Conservation (phyloP, 176 grass and related monocot species). For the Phragmites australis region DNA sequence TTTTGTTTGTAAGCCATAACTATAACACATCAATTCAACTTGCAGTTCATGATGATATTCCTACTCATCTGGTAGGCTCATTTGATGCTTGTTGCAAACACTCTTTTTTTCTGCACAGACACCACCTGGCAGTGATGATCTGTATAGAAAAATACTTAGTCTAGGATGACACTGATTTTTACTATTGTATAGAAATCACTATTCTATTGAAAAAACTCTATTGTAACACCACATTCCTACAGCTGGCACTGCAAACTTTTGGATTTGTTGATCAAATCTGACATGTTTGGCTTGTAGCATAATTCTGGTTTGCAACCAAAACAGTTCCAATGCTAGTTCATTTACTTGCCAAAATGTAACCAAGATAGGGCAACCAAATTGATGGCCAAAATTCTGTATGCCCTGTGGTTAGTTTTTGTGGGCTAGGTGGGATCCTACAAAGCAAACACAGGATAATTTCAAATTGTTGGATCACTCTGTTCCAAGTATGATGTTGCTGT, state of each 20-base stretch:
- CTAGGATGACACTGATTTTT: neutral
- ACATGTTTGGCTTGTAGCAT: neutral
- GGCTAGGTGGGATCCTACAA: neutral
- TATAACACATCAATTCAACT: neutral
- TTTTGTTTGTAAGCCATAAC: neutral
- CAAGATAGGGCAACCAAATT: neutral
- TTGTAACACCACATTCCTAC: neutral
- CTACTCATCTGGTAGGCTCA: neutral
- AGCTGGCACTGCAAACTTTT: neutral
- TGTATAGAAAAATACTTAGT: neutral
- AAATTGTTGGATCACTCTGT: neutral
- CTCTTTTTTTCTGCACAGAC: neutral
- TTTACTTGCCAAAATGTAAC: neutral
- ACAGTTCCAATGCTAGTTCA: neutral
- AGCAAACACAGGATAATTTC: neutral
- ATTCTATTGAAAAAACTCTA: neutral
- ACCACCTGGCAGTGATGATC: neutral
- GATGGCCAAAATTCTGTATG: neutral
- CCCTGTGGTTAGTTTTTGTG: neutral
- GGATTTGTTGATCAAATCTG: neutral
- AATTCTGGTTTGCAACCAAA: conserved; percentile 2
- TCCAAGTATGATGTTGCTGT: neutral
- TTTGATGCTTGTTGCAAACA: neutral
- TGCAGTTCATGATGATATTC: neutral
- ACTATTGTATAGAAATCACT: neutral